These are phyloP conservation scores for Leccinum uliginosum DNA, from an alignment of 768 basidiomycete species.

Conservation along the genomic window DNA sequence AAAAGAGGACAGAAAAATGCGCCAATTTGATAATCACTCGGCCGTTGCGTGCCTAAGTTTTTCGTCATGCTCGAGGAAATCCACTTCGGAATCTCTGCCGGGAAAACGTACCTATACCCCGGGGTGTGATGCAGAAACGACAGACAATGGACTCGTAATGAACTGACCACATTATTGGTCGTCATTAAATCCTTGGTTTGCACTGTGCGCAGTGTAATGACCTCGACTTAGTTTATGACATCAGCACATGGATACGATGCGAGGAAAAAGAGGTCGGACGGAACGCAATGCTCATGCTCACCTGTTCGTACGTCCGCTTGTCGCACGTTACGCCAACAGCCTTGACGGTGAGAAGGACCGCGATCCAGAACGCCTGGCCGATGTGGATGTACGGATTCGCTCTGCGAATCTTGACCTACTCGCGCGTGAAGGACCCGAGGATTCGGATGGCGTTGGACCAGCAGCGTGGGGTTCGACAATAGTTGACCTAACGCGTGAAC, in stretches of 20 bases:
- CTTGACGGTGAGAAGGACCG: slow-evolving; percentile 86
- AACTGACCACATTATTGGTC: slow-evolving; percentile 77
- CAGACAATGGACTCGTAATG: not conserved
- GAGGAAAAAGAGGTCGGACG: too few species aligned
- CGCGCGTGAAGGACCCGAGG: too few species aligned
- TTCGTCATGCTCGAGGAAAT: slow-evolving; percentile 98
- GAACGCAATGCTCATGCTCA: slow-evolving; percentile 21
- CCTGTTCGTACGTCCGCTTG: slow-evolving; percentile 93
- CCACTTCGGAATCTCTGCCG: slow-evolving; percentile 74
- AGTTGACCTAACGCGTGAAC: too few species aligned
- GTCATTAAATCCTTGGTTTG: slow-evolving; percentile 99
- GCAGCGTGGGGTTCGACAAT: too few species aligned
- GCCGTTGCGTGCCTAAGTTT: slow-evolving; percentile 41
- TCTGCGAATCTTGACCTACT: too few species aligned
- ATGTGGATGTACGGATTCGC: slow-evolving; percentile 78
- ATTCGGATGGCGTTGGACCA: too few species aligned
- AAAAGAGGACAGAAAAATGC: too few species aligned
- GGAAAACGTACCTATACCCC: slow-evolving; percentile 83
- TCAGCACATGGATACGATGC: too few species aligned
- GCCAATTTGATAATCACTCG: too few species aligned
- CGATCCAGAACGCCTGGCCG: slow-evolving; percentile 77
- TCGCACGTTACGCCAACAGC: slow-evolving; percentile 99
- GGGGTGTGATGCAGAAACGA: slow-evolving; percentile 6
- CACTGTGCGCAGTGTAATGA: slow-evolving; percentile 91
- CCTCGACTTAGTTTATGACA: slow-evolving; percentile 37